These are phyloP conservation scores for Pseudohyphozyma bogoriensis DNA, from an alignment of 768 basidiomycete genomes.

Conservation along the genomic window DNA sequence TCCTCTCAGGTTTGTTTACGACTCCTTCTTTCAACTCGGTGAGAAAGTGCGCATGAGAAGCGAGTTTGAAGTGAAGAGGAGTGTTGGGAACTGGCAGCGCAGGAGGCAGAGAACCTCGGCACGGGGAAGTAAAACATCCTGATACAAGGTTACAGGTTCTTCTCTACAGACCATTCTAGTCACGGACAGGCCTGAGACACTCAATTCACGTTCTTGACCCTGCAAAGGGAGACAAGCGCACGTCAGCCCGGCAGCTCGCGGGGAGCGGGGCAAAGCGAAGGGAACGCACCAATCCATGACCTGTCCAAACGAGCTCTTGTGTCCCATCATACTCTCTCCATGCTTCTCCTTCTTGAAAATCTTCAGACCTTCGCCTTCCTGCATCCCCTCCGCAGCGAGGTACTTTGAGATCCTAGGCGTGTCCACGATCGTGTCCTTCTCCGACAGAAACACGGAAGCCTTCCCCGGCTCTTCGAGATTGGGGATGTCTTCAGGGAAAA, in stretches of 20 bases:
- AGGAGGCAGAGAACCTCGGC: too few species aligned
- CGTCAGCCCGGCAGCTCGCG: not conserved
- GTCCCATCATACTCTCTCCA: constrained; percentile 23
- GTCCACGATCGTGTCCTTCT: constrained; percentile 65
- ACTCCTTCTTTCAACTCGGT: too few species aligned
- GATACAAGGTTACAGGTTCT: too few species aligned
- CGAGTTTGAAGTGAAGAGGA: too few species aligned
- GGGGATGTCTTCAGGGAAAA: constrained; percentile 76
- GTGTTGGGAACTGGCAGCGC: too few species aligned
- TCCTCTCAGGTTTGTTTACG: too few species aligned
- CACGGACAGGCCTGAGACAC: too few species aligned
- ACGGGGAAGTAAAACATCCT: too few species aligned
- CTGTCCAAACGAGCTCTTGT: constrained; percentile 13
- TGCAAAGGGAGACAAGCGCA: not conserved
- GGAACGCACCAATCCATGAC: constrained; percentile 7
- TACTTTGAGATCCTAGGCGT: constrained; percentile 67
- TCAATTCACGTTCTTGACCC: not conserved
- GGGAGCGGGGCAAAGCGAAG: not conserved
- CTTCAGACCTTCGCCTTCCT: constrained; percentile 14
- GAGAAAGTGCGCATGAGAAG: too few species aligned
- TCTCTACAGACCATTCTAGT: too few species aligned
- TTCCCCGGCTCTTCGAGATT: constrained; percentile 46
- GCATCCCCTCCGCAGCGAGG: constrained; percentile 38
- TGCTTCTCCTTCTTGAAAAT: constrained; percentile 23
- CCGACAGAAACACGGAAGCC: constrained; percentile 68